phyloP scores from a whole-genome alignment of 2,329 filamentous ascomycete species.

The Ophiocordyceps polyrhachis-furcata region DNA sequence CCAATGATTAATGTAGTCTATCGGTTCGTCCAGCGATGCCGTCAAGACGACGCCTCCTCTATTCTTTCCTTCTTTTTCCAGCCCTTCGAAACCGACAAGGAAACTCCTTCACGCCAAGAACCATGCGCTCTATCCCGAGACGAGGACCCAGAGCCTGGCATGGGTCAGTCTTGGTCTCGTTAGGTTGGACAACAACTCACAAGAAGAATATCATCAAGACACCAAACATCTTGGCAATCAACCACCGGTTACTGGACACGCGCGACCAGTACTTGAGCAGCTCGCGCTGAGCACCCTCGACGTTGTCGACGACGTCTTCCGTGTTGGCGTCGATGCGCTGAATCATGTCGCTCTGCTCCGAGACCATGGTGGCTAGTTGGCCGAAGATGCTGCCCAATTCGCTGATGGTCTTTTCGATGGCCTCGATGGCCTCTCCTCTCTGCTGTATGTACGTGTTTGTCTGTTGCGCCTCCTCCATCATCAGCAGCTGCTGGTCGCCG shows the following conservation, averaged over 20 bases:
- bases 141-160: conserved; percentile 19
- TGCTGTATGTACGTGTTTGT: conserved; percentile 83
- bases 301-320: conserved; percentile 94
- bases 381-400: conserved; percentile 85
- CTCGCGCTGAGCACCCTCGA: conserved; percentile 89
- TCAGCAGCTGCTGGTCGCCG: conserved; percentile 70
- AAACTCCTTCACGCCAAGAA: not conserved
- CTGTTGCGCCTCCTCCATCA: conserved; percentile 81
- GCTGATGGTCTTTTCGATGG: conserved; percentile 86
- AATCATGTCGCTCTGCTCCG: conserved; percentile 94
- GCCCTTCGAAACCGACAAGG: not conserved
- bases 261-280: conserved; percentile 92
- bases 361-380: conserved; percentile 90
- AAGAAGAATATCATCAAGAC: conserved; percentile 90
- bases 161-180: conserved; percentile 2
- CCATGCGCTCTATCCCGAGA: conserved; percentile 11
- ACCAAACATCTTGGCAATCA: conserved; percentile 63
- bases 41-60: not conserved
- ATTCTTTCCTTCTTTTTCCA: too few relatives aligned
- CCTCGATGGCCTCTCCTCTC: conserved; percentile 86
- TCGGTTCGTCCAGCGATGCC: not conserved
- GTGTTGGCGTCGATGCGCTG: conserved; percentile 94
- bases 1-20: not conserved
- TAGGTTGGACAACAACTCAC: conserved; percentile 21
- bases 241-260: conserved; percentile 87